These are phyloP conservation scores for Boletellus ananiceps DNA, from an alignment of 768 basidiomycete genomes.

Conservation along the genomic window DNA sequence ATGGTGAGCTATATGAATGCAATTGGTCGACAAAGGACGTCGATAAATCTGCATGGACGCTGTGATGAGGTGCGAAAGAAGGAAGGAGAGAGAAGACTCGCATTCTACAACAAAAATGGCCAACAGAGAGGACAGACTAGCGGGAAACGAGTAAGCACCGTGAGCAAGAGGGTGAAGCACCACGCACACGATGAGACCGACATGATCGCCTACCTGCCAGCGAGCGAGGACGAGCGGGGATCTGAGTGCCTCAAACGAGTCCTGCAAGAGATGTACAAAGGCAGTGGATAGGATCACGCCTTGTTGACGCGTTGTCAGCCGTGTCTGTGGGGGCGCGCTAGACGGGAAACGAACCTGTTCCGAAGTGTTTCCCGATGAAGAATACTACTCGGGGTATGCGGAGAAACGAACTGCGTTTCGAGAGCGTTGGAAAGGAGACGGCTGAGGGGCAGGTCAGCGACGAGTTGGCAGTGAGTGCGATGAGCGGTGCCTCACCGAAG, in stretches of 20 bases:
- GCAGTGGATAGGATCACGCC: slow-evolving; percentile 82
- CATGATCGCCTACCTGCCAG: slow-evolving; percentile 53
- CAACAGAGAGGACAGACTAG: slow-evolving; percentile 59
- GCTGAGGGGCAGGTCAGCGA: slow-evolving; percentile 34
- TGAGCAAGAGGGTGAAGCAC: background rate
- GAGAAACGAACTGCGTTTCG: slow-evolving; percentile 48
- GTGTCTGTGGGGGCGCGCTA: background rate
- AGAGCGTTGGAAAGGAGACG: slow-evolving; percentile 68
- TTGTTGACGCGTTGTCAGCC: slow-evolving; percentile 11
- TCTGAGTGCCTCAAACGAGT: slow-evolving; percentile 61
- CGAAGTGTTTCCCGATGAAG: slow-evolving; percentile 86
- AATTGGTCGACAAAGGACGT: slow-evolving; percentile 71
- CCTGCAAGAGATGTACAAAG: slow-evolving; percentile 76
- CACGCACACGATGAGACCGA: slow-evolving; percentile 71
- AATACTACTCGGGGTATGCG: slow-evolving; percentile 66
- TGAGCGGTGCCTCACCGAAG: slow-evolving; percentile 44
- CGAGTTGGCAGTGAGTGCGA: background rate
- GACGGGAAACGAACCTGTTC: slow-evolving; percentile 48
- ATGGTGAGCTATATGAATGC: slow-evolving; percentile 55
- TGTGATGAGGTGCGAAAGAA: background rate
- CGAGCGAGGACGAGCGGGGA: slow-evolving; percentile 40
- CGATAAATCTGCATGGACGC: slow-evolving; percentile 52
- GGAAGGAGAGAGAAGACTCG: slow-evolving; percentile 32
- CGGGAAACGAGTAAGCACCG: background rate
- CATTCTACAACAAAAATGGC: slow-evolving; percentile 80